Evolutionary conservation across 306 rosid species (phyloP).

Genomic region (Cucurbita maxima): DNA sequence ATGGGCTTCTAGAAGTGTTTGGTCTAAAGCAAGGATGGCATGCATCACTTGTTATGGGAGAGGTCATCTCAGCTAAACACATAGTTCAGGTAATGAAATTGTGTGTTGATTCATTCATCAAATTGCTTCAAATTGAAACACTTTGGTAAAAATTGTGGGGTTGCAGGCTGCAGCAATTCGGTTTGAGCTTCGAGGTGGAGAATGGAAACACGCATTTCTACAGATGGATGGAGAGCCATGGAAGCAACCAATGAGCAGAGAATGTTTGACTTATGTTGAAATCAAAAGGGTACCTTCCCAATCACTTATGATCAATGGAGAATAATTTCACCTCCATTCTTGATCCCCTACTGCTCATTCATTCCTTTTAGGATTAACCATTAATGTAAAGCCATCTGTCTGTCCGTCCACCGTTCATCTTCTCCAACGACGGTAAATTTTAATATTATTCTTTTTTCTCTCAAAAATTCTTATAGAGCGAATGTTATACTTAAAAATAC

Average conservation of each 20-base stretch:
- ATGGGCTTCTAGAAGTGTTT: slow-evolving; percentile 87
- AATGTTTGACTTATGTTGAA: slow-evolving; percentile 67
- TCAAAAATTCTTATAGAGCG: too few relatives aligned
- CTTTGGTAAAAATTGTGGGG: background rate
- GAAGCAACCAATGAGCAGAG: slow-evolving; percentile 67
- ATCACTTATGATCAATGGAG: slow-evolving; percentile 57
- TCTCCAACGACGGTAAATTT: background rate
- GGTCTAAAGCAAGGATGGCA: slow-evolving; percentile 99
- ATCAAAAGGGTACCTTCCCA: slow-evolving; percentile 80
- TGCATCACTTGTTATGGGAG: slow-evolving; percentile 96
- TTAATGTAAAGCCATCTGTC: background rate
- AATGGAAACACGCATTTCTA: slow-evolving; percentile 63
- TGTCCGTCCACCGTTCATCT: background rate
- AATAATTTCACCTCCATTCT: slow-evolving; percentile 4
- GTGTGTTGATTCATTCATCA: background rate
- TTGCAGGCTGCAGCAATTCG: slow-evolving; percentile 83
- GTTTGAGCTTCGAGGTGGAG: slow-evolving; percentile 83
- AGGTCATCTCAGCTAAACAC: slow-evolving; percentile 82
- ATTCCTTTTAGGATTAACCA: slow-evolving; percentile 1
- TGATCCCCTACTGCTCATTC: background rate
- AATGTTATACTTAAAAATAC: too few relatives aligned
- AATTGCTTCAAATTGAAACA: background rate
- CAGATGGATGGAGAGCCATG: slow-evolving; percentile 99
- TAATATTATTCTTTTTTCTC: too few relatives aligned
- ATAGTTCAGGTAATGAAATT: slow-evolving; percentile 66